These are phyloP conservation scores for Alloascoidea africana DNA, from an alignment of 805 yeast genomes.

Conservation along the genomic window DNA sequence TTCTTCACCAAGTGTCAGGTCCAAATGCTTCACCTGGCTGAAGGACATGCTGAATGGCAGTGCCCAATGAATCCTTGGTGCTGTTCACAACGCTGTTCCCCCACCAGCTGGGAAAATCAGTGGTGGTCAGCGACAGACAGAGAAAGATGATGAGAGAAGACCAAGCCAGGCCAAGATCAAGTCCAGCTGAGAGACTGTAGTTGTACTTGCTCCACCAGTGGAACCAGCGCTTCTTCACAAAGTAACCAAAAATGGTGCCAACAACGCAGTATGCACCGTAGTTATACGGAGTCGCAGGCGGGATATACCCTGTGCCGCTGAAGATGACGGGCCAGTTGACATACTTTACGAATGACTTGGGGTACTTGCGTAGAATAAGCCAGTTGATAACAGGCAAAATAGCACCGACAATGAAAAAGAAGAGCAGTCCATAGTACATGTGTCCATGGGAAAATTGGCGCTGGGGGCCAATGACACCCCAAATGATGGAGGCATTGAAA, in stretches of 20 bases:
- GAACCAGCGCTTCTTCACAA: slow-evolving; percentile 36
- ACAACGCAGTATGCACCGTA: slow-evolving; percentile 39
- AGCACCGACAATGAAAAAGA: slow-evolving; percentile 47
- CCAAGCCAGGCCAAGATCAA: slow-evolving; percentile 54
- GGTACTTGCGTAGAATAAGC: slow-evolving; percentile 21
- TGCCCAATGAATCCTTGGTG: slow-evolving; percentile 21
- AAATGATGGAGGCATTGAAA: slow-evolving; percentile 40
- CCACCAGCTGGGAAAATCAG: slow-evolving; percentile 43
- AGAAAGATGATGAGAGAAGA: slow-evolving; percentile 44
- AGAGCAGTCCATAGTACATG: slow-evolving; percentile 35
- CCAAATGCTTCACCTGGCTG: slow-evolving; percentile 31
- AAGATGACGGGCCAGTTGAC: slow-evolving; percentile 60
- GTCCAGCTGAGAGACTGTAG: slow-evolving; percentile 48
- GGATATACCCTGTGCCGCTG: slow-evolving; percentile 42
- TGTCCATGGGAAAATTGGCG: slow-evolving; percentile 35
- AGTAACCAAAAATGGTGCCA: slow-evolving; percentile 42
- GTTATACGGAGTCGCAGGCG: slow-evolving; percentile 64
- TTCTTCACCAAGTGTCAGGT: slow-evolving; percentile 27
- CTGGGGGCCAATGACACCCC: slow-evolving; percentile 56
- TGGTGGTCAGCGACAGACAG: slow-evolving; percentile 27
- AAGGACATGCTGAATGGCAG: slow-evolving; percentile 18
- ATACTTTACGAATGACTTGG: slow-evolving; percentile 24
- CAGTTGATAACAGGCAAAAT: slow-evolving; percentile 26
- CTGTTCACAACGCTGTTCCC: slow-evolving; percentile 35
- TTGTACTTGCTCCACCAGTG: slow-evolving; percentile 72